These are phyloP conservation scores for Pseudogymnoascus sp. DNA, from an alignment of 2,329 filamentous ascomycete species.

Conservation along the genomic window DNA sequence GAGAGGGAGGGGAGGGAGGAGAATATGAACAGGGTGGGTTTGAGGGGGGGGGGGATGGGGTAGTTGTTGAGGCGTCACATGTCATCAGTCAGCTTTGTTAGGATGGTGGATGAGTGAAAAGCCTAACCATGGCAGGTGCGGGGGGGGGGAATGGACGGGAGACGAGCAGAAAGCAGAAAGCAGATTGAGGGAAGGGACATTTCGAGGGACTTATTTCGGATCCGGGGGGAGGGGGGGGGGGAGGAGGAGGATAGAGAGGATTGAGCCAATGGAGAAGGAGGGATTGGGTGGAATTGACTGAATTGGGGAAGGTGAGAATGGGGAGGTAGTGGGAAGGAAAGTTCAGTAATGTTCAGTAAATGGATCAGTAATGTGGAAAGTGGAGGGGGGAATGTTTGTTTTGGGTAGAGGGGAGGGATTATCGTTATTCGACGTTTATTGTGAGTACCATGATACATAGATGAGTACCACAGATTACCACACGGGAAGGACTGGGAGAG, in stretches of 20 bases:
- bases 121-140: slow-evolving; percentile 1
- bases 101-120: not conserved
- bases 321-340: not conserved
- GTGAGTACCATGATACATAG: not conserved
- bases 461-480: too few relatives aligned
- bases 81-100: not conserved
- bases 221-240: not conserved
- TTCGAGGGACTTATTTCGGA: not conserved
- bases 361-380: not conserved
- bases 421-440: not conserved
- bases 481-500: not conserved
- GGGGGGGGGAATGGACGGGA: not conserved
- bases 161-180: not conserved
- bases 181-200: not conserved
- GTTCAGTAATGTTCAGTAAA: not conserved
- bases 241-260: not conserved
- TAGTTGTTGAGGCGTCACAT: not conserved
- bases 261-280: not conserved
- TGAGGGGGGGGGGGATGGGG: not conserved
- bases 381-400: not conserved
- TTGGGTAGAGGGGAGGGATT: not conserved
- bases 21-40: not conserved
- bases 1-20: not conserved
- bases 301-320: not conserved
- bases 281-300: not conserved